Percentiles rank a stretch among this genome's conserved stretches.
Evolutionary conservation across 202 grass and related monocot genomes (phyloP).

Genomic region (Cymbopogon flexuosus): DNA sequence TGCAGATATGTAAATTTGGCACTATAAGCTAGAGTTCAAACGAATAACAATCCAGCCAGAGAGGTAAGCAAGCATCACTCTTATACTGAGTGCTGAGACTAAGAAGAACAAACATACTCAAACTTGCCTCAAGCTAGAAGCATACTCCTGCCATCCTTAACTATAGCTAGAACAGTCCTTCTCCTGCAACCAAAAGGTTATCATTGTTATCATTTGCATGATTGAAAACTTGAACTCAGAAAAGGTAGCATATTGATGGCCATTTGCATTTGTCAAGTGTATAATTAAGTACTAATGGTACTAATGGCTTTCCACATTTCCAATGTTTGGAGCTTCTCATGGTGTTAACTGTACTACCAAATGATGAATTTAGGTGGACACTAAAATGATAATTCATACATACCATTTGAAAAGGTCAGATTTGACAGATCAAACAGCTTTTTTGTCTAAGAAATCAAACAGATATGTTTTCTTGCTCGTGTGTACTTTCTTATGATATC

Average conservation of each 20-base stretch:
- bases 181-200: conserved; percentile 37
- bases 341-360: background rate
- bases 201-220: background rate
- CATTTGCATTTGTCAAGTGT: background rate
- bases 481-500: background rate
- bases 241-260: background rate
- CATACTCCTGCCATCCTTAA: too few species aligned
- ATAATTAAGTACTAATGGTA: background rate
- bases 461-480: background rate
- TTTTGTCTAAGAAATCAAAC: background rate
- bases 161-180: conserved; percentile 41
- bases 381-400: background rate
- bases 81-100: conserved; percentile 7
- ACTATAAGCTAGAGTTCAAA: conserved; percentile 4
- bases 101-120: background rate
- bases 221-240: background rate
- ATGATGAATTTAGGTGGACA: background rate
- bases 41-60: background rate
- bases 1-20: conserved; percentile 7
- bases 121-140: background rate
- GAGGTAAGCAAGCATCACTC: background rate
- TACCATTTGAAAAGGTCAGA: background rate
- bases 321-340: background rate
- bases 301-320: background rate
- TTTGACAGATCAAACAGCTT: background rate